phyloP scores from a whole-genome alignment of 441 rosid genomes.

The Theobroma grandiflorum region DNA sequence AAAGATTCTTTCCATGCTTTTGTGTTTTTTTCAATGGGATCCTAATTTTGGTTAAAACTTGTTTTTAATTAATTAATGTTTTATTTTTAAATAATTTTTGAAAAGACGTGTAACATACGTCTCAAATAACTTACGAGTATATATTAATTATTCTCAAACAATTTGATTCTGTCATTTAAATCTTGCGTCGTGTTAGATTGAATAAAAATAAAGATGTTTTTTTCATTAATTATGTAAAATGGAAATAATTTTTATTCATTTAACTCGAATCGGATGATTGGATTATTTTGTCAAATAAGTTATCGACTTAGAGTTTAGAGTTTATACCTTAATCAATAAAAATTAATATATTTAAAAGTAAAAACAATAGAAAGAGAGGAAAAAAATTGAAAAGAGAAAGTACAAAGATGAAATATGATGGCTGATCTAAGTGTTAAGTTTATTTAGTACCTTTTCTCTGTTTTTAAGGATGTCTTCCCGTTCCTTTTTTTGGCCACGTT shows the following conservation, averaged over 20 bases:
- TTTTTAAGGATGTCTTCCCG: conserved; percentile 31
- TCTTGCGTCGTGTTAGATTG: too few relatives aligned
- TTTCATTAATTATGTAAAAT: too few relatives aligned
- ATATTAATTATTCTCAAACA: neutral
- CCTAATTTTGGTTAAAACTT: neutral
- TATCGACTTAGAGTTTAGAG: too few relatives aligned
- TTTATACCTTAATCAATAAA: too few relatives aligned
- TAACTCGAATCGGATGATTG: too few relatives aligned
- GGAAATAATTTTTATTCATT: too few relatives aligned
- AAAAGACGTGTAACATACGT: neutral
- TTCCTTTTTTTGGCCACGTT: conserved; percentile 29
- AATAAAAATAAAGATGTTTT: neutral
- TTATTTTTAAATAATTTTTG: neutral
- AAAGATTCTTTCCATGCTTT: neutral
- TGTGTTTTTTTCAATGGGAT: neutral
- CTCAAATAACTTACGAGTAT: neutral
- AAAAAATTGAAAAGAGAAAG: neutral
- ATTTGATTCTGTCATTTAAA: too few relatives aligned
- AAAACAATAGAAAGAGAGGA: neutral
- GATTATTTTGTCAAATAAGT: too few relatives aligned
- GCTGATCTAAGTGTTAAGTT: neutral
- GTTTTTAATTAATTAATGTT: neutral
- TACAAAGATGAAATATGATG: neutral
- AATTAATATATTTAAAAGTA: neutral
- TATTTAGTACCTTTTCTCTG: conserved; percentile 12